Evolutionary conservation across 768 basidiomycete species (phyloP).

Genomic region (Tricholoma hemisulphureum): DNA sequence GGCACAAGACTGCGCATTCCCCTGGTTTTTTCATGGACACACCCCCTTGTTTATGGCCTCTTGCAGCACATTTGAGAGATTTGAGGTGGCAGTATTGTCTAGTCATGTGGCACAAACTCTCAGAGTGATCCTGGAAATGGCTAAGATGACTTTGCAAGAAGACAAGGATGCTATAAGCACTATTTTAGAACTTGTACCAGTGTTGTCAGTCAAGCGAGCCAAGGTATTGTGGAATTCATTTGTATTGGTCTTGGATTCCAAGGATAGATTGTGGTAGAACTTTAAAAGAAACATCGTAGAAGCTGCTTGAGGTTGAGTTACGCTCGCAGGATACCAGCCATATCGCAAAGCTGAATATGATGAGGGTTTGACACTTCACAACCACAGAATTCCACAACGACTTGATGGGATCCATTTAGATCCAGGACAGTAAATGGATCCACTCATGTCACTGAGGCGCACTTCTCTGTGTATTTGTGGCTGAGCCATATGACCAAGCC

Average conservation of each 20-base stretch:
- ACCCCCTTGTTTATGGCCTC: slow-evolving; percentile 13
- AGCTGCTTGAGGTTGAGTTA: too few relatives aligned
- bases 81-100: slow-evolving; percentile 17
- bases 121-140: slow-evolving; percentile 18
- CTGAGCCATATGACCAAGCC: too few relatives aligned
- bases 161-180: neutral
- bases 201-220: slow-evolving; percentile 11
- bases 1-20: slow-evolving; percentile 24
- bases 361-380: too few relatives aligned
- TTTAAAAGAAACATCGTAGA: slow-evolving; percentile 4
- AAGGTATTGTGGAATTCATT: too few relatives aligned
- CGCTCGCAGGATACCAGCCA: too few relatives aligned
- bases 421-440: too few relatives aligned
- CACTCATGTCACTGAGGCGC: too few relatives aligned
- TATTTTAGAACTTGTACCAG: neutral
- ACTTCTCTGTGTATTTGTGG: too few relatives aligned
- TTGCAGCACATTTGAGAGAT: slow-evolving; percentile 20
- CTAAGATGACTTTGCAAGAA: neutral
- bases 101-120: slow-evolving; percentile 15
- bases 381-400: too few relatives aligned
- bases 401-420: too few relatives aligned
- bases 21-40: slow-evolving; percentile 11
- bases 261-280: neutral
- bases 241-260: neutral
- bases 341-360: too few relatives aligned